Evolutionary conservation across 2,329 filamentous ascomycete genomes (phyloP), one percentile per base, ranked within the genome.

Genomic region (Pseudogymnoascus verrucosus): DNA sequence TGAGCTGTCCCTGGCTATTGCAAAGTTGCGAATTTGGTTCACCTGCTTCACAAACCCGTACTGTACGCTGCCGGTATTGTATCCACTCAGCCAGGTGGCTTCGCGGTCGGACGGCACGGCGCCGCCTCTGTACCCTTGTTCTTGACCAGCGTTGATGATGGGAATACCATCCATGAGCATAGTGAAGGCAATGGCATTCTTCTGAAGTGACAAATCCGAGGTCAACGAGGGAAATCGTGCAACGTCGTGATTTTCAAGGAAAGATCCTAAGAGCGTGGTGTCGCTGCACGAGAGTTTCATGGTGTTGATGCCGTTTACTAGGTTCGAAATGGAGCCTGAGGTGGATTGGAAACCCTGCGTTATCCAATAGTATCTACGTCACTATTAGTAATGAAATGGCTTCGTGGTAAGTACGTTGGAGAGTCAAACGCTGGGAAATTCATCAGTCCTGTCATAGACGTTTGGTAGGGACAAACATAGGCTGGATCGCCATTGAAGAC

Each of bases 91-190:
- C 79, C 78, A 80, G 36, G 75, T 69, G 1, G 77, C 77, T 68
- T 80, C 78, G 4, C 78, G 77, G 66, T 79, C 78, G 34, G 69
- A 44, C 1, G 78, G 78, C 26, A 75, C 76, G 12, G 37, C 66
- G 4, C 62, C 66, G 14, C 78, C 78, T 7, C 72, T 69, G 68
- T 77, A 78, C 68, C 79, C 77, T 63, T 83, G 80, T 70, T 83
- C 81, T 70, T 82, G 79, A n/a, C 81, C 81, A 65, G 80, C 74
- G 67, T 83, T 83, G 44, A 82, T 65, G 68, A 82, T 80, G 0
- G 81, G 80, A 34, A 83, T 79, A 16, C 81, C 81, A 64, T 82
- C 77, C 14, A 71, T 69, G 28, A 83, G 75, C 62, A 83, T 77
- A 3, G 75, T 80, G 67, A 77, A 82, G 3, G 78, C 74, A 51